Evolutionary conservation across 352 stramenopile genomes (phyloP).

Genomic region (Lagenidium giganteum): DNA sequence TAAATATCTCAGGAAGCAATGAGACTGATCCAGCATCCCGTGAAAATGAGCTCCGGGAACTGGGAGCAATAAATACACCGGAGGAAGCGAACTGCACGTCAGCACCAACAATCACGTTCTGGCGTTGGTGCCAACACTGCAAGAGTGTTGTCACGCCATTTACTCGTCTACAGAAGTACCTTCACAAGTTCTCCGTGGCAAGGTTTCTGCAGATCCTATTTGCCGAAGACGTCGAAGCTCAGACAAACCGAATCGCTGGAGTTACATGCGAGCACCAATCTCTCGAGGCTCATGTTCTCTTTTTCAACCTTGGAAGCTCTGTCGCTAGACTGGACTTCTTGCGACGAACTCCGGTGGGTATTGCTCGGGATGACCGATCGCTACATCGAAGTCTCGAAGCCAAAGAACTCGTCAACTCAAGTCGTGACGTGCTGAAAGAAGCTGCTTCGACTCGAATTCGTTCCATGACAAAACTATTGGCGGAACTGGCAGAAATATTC

Average conservation of each 20-base stretch:
- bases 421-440: constrained; percentile 17
- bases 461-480: constrained; percentile 30
- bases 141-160: constrained; percentile 90
- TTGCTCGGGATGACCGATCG: constrained; percentile 14
- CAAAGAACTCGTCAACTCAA: no score
- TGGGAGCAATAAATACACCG: no score
- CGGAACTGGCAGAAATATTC: constrained; percentile 46
- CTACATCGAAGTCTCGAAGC: no score
- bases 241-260: constrained; percentile 3
- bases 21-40: no score
- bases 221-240: constrained; percentile 49
- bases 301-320: constrained; percentile 74
- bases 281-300: constrained; percentile 65
- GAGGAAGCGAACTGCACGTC: not conserved
- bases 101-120: constrained; percentile 93
- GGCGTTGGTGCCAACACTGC: constrained; percentile 96
- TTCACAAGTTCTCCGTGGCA: constrained; percentile 97
- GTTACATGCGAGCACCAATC: constrained; percentile 36
- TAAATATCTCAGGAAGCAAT: no score
- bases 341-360: constrained; percentile 30
- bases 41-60: no score
- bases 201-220: constrained; percentile 98
- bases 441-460: constrained; percentile 24
- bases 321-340: constrained; percentile 69
- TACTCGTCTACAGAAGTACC: constrained; percentile 81